Conservation (phyloP, 352 stramenopile genomes). For the Achlya hypogyna region DNA sequence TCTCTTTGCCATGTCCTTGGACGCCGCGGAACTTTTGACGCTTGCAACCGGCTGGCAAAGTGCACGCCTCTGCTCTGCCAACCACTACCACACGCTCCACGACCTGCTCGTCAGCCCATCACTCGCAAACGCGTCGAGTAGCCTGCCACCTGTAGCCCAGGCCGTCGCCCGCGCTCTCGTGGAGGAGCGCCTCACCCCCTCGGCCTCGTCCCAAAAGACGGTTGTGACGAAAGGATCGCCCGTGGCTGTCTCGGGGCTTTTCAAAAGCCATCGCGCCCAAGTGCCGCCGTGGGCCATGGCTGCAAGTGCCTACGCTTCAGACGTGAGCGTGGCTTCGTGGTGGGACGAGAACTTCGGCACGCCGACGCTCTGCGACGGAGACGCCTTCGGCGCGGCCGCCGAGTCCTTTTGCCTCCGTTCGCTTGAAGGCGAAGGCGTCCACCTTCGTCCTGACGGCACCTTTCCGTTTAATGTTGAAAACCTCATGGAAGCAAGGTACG, state of each 20-base stretch:
- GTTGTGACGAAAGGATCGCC: not conserved
- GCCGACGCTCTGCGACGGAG: slow-evolving; percentile 61
- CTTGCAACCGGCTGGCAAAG: slow-evolving; percentile 43
- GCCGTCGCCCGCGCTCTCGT: not conserved
- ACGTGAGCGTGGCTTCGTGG: slow-evolving; percentile 72
- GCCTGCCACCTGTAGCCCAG: not conserved
- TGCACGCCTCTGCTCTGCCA: slow-evolving; percentile 57
- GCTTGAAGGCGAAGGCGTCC: slow-evolving; percentile 14
- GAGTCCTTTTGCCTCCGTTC: slow-evolving; percentile 44
- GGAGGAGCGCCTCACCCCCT: not conserved
- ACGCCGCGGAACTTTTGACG: slow-evolving; percentile 28
- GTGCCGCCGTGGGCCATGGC: slow-evolving; percentile 64
- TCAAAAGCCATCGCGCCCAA: not conserved
- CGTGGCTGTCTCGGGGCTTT: not conserved
- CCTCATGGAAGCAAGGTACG: slow-evolving; percentile 13
- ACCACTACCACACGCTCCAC: slow-evolving; percentile 35
- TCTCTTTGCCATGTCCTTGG: slow-evolving; percentile 51
- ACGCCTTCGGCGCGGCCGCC: slow-evolving; percentile 34
- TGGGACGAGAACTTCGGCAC: slow-evolving; percentile 67
- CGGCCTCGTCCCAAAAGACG: not conserved
- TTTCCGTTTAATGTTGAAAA: slow-evolving; percentile 17
- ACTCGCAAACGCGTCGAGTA: not conserved
- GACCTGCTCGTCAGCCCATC: not conserved
- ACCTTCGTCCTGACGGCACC: slow-evolving; percentile 7
- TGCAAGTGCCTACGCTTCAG: slow-evolving; percentile 36